Evolutionary conservation across 2,329 filamentous ascomycete species (phyloP), one percentile per base, ranked within the genome.

Genomic region (Purpureocillium lavendulum): DNA sequence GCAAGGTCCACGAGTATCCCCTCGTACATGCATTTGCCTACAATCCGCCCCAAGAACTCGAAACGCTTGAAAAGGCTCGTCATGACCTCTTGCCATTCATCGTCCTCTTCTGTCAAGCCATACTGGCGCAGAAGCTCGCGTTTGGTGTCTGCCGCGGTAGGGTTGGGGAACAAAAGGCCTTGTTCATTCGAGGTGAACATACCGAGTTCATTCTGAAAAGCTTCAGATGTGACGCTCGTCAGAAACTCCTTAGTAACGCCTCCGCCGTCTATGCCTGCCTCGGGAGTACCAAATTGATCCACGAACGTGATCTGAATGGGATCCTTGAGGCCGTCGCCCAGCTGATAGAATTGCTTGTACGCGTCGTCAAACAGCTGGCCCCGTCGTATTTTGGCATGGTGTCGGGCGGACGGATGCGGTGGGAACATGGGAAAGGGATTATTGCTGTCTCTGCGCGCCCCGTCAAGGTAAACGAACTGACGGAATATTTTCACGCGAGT

Each of bases 211-310:
- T 68, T 65, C 3, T 73, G 75, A 55, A 97, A 94, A 0, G 88
- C 88, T 58, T 96, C 85, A 15, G 75, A 81, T 1, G 87, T 94
- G 36, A 95, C 78, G 45, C 85, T 92, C 1, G 82, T 95, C 11
- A 98, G 70, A 45, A 98, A 98, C 54, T 98, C 92, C 52, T 98
- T 98, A 2, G 90, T 96, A 8, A 98, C 92, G 45, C 92, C 92
- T 8, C 92, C 92, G 1, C 92, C 92, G 55, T 98, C 92, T 40
- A 98, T 97, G 9, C 92, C 92, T 11, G 90, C 90, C 62, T 98
- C 92, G 7, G 78, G 72, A 1, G 82, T 77, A 44, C 84, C 85
- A 49, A 94, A 98, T 43, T 88, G 77, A 56, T 98, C 92, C 33
- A 96, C 81, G 58, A 98, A 98, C 0, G 87, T 92, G 53, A 98